Conservation (phyloP, 140 eudicot genomes). For the Oenanthe javanica region DNA sequence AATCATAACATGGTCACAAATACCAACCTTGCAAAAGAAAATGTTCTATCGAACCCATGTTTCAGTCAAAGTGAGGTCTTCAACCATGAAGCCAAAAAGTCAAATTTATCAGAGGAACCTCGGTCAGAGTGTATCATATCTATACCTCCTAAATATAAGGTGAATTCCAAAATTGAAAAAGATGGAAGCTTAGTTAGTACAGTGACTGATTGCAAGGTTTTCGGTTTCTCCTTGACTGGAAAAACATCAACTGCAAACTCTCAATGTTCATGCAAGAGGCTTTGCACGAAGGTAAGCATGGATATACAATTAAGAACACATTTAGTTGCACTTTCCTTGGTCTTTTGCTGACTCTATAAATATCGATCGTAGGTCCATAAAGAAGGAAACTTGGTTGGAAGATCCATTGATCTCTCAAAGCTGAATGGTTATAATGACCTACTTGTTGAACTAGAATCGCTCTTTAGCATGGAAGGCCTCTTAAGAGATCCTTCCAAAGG, state of each 20-base stretch:
- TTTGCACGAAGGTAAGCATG: conserved; percentile 68
- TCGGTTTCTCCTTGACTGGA: conserved; percentile 61
- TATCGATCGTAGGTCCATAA: conserved; percentile 63
- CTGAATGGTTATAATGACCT: conserved; percentile 58
- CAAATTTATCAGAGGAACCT: conserved; percentile 25
- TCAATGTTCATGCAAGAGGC: conserved; percentile 53
- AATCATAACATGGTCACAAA: conserved; percentile 18
- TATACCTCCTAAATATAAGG: conserved; percentile 17
- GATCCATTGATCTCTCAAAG: conserved; percentile 77
- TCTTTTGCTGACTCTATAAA: conserved; percentile 1
- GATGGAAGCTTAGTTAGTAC: conserved; percentile 39
- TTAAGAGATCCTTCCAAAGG: conserved; percentile 53
- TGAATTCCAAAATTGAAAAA: conserved; percentile 29
- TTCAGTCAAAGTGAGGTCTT: conserved; percentile 24
- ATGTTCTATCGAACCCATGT: conserved; percentile 27
- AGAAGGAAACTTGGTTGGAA: conserved; percentile 89
- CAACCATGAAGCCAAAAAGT: conserved; percentile 21
- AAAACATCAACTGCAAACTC: conserved; percentile 25
- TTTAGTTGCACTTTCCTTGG: background rate
- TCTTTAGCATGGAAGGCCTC: conserved; percentile 80
- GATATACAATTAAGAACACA: background rate
- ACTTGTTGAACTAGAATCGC: conserved; percentile 58
- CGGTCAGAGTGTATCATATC: conserved; percentile 22
- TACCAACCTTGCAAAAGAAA: conserved; percentile 32
- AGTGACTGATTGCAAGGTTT: conserved; percentile 46